Base-by-base conservation (phyloP, 169 alveolate species). In the Plasmodium coatneyi region DNA sequence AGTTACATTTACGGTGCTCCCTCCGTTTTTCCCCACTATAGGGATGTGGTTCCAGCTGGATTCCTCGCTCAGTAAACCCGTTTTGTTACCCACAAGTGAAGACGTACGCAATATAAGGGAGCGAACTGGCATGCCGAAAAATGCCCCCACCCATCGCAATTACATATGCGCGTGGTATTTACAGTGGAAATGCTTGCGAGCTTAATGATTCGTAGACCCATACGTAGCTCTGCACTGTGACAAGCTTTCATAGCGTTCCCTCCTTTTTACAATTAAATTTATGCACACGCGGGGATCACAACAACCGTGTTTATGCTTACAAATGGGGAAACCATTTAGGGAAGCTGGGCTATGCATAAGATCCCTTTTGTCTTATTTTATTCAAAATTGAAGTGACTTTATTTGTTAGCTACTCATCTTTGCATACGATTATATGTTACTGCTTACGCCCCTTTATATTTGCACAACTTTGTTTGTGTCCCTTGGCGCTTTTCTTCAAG, bases 41-140 rank as follows among this genome's bases (percentile, higher is more conserved):
- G 94, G 90, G 22, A 39, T 70, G 72, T 89, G 94, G 94, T 89
- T 89, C 54, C 39, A 79, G 49, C 74, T 89, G 89, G 94, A 89
- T 80, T 89, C 94, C 12, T 80, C 94, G 0, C 83, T 60, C 5
- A 56, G 72, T 32, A 89, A 78, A 34, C 94, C 94, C 28, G 16
- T 89, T 22, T 25, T 89, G n/a, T 22, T 89, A 16, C 94, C 94
- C 43, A 78, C 74, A 22, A 89, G 70, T 30, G 32, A 80, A 56
- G 94, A 89, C 14, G 94, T 89, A 89, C 22, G 36, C 46, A 32
- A 25, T 19, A 41, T 36, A 71, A 84, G 56, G 79, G 60, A 43
- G 36, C 34, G 36, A 19, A 46, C 66, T 78, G 71, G 25, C 46
- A 89, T 41, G 72, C 14, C 32, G 28, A 25, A 41, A 54, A 28